Evolutionary conservation across 805 yeast species (phyloP).

Genomic region (Debaryomyces prosopidis): DNA sequence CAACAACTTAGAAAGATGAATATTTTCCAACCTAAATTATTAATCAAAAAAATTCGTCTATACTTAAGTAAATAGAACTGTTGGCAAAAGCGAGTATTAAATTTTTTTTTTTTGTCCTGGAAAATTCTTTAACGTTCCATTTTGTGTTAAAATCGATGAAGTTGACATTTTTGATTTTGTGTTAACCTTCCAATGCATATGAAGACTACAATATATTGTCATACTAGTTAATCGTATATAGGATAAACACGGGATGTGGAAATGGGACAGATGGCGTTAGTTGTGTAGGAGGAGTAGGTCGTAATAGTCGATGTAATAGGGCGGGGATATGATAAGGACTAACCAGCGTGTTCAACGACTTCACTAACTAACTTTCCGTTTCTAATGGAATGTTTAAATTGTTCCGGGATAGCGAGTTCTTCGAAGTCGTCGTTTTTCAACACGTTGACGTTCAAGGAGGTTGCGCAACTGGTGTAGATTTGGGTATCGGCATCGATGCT

Average conservation of each 20-base stretch:
- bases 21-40: neutral
- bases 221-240: neutral
- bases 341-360: constrained; percentile 84
- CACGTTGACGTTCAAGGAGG: constrained; percentile 81
- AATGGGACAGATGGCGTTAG: neutral
- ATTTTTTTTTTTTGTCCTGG: constrained; percentile 5
- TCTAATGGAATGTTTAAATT: constrained; percentile 70
- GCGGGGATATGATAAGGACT: constrained; percentile 6
- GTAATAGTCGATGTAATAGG: neutral
- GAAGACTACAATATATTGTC: neutral
- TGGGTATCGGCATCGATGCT: constrained; percentile 65
- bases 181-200: neutral
- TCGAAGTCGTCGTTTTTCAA: constrained; percentile 73
- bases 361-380: constrained; percentile 64
- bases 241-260: neutral
- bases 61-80: neutral
- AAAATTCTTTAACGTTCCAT: constrained; percentile 9
- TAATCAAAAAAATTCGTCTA: neutral
- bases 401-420: constrained; percentile 90
- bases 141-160: constrained; percentile 1
- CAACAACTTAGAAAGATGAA: neutral
- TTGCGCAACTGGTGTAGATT: constrained; percentile 79
- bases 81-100: neutral
- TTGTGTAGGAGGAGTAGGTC: neutral
- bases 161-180: constrained; percentile 5